Evolutionary conservation across 805 yeast genomes (phyloP), one percentile per base, ranked within the genome.

Genomic region (Brettanomyces nanus): DNA sequence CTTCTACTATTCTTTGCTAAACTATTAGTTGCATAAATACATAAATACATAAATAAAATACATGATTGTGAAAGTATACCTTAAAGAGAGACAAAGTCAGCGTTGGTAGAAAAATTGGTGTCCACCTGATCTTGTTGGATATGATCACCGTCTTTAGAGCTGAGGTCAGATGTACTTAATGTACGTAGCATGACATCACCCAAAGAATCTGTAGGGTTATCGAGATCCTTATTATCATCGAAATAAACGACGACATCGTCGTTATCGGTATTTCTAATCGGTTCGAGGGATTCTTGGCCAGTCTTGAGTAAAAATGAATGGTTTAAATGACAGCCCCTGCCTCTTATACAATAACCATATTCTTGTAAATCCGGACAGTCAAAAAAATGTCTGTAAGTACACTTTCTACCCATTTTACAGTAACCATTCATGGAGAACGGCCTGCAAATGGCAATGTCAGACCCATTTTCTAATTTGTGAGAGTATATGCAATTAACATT

Each of bases 361-460:
- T 74, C 77, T 45, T 73, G 79, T 46, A 68, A 72, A 49, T 83
- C 90, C 0, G 94, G 90, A 58, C 94, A 84, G 41, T 73, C 73
- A 46, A 64, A 69, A 13, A 60, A 56, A 51, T 84, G 95, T 26
- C 69, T 56, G 33, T 71, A 68, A 5, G 69, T 65, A 51, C 94
- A 84, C 22, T 49, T 45, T 19, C 58, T 50, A 0, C 92, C 95
- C 19, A 72, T 55, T 22, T 63, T 70, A 56, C 94, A 85, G 60
- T 72, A 81, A 1, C 89, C 87, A 14, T 73, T 73, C 25, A 77
- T 48, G 4, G 89, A 71, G 61, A 84, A 85, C 21, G 71, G 76
- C 18, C 85, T 63, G 51, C 95, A 84, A 1, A 75, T 63, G 14
- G 39, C 40, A n/a, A 34, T 25, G 5, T 36, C 21, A 3, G 36